phyloP scores from a whole-genome alignment of 1,284 basidiomycete genomes.

The Peniophora sp. region DNA sequence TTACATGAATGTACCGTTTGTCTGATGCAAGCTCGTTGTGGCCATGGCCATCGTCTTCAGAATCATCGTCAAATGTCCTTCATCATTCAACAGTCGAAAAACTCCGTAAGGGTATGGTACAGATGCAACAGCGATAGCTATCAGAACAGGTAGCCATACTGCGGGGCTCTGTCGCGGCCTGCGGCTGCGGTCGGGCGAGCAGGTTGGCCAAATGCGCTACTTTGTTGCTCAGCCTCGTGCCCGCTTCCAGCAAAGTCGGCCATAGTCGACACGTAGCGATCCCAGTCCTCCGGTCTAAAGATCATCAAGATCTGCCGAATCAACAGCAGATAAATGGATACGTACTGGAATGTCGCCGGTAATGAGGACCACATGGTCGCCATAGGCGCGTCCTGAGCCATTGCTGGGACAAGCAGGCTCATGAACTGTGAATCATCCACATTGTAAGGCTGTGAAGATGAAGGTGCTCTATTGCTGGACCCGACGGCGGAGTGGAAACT shows the following conservation, averaged over 20 bases:
- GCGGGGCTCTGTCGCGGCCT: no score
- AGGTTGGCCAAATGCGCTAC: no score
- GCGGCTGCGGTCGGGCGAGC: no score
- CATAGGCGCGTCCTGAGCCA: slow-evolving; percentile 26
- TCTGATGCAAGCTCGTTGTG: no score
- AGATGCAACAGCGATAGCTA: no score
- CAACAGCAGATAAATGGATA: not conserved
- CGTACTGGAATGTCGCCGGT: not conserved
- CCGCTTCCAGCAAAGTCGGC: not conserved
- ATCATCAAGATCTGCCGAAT: not conserved
- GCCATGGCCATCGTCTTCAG: no score
- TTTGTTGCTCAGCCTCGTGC: not conserved
- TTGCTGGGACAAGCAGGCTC: not conserved
- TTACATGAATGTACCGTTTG: no score
- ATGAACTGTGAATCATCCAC: not conserved
- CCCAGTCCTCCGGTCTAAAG: not conserved
- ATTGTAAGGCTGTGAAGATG: not conserved
- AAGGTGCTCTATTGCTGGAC: not conserved
- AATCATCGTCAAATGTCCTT: no score
- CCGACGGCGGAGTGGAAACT: not conserved
- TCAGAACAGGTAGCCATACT: no score
- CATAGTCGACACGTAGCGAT: not conserved
- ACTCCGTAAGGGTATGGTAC: no score
- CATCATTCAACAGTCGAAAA: no score
- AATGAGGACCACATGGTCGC: slow-evolving; percentile 15